Conservation (phyloP, 352 stramenopile species). For the Pythium aristosporum region DNA sequence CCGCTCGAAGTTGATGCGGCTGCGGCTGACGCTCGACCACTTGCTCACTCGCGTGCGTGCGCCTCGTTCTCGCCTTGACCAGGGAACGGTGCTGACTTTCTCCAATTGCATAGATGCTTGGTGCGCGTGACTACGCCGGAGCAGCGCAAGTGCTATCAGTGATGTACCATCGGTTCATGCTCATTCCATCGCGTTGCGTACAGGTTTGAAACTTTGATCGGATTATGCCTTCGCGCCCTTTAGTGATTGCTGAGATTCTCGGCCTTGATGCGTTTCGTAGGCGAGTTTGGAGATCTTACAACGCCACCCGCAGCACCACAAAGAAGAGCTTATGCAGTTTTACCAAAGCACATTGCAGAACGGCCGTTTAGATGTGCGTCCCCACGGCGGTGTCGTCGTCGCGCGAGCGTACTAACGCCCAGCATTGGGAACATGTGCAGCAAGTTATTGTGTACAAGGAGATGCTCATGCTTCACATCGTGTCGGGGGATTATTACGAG, state of each 20-base stretch:
- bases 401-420: not conserved
- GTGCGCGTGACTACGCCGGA: conserved; percentile 65
- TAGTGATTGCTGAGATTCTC: not conserved
- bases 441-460: conserved; percentile 71
- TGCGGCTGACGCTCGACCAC: conserved; percentile 47
- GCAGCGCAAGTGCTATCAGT: conserved; percentile 63
- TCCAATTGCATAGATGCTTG: conserved; percentile 43
- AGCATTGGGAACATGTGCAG: conserved; percentile 25
- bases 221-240: not conserved
- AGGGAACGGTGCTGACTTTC: not conserved
- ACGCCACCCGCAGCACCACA: conserved; percentile 42
- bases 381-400: not conserved
- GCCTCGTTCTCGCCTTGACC: not conserved
- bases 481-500: conserved; percentile 77
- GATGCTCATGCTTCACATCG: conserved; percentile 67
- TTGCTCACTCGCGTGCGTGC: conserved; percentile 46
- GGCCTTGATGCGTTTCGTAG: conserved; percentile 28
- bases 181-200: conserved; percentile 57
- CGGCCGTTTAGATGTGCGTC: conserved; percentile 49
- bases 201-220: conserved; percentile 36
- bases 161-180: conserved; percentile 66
- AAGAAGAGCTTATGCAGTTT: conserved; percentile 54
- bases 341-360: conserved; percentile 48
- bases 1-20: conserved; percentile 29
- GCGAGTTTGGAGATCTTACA: conserved; percentile 77